Conservation (phyloP, 2,329 filamentous ascomycete species). For the Colletotrichum costaricense region DNA sequence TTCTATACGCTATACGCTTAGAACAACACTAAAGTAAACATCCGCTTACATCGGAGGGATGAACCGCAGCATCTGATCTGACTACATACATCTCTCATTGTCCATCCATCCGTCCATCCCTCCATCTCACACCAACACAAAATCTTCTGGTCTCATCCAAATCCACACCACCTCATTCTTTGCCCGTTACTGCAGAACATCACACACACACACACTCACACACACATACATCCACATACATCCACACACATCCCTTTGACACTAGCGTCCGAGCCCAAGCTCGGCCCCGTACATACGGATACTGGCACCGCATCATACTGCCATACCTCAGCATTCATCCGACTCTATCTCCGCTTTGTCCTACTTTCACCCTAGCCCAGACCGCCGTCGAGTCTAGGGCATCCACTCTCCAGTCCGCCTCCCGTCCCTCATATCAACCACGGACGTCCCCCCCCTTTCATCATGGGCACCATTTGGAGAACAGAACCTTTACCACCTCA, state of each 20-base stretch:
- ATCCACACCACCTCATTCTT: neutral
- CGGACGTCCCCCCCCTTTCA: constrained; percentile 10
- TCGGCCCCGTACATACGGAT: constrained; percentile 23
- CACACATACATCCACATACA: no score
- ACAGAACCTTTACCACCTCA: constrained; percentile 39
- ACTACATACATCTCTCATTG: neutral
- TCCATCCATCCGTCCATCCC: neutral
- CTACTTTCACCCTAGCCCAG: constrained; percentile 21
- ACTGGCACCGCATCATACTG: constrained; percentile 7
- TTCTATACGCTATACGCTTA: neutral
- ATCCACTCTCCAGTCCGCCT: constrained; percentile 11
- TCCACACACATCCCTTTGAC: constrained; percentile 21
- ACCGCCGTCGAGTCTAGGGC: constrained; percentile 25
- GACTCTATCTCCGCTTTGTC: constrained; percentile 34
- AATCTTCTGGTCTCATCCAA: neutral
- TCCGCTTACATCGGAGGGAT: constrained; percentile 11
- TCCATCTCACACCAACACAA: neutral
- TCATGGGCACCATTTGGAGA: constrained; percentile 39
- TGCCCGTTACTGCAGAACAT: constrained; percentile 5
- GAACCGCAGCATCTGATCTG: constrained; percentile 20
- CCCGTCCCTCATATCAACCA: constrained; percentile 28
- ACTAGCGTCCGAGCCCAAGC: constrained; percentile 29
- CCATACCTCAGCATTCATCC: constrained; percentile 17
- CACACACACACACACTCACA: neutral
- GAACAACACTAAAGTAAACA: neutral